Evolutionary conservation across 2,329 filamentous ascomycete genomes (phyloP).

Genomic region (Ophiostoma tasmaniense): DNA sequence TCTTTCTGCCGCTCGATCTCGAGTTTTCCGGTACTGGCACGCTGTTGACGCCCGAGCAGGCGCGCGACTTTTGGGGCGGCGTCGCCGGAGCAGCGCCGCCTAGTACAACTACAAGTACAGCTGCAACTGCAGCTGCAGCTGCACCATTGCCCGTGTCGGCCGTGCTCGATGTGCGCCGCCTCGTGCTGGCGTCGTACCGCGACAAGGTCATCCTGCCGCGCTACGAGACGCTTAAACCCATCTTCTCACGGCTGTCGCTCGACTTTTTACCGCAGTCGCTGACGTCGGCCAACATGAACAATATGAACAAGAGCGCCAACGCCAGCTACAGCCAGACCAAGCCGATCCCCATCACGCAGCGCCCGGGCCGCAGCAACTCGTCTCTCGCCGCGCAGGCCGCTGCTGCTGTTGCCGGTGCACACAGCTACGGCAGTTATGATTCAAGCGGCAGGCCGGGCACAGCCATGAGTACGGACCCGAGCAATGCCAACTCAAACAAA

Average conservation of each 20-base stretch:
- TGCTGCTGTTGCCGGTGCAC: neutral
- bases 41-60: slow-evolving; percentile 68
- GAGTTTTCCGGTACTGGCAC: slow-evolving; percentile 81
- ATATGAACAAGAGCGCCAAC: neutral
- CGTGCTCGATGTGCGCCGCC: slow-evolving; percentile 74
- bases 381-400: slow-evolving; percentile 11
- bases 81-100: slow-evolving; percentile 31
- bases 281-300: slow-evolving; percentile 25
- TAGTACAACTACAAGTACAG: neutral
- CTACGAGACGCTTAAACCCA: slow-evolving; percentile 79
- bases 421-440: slow-evolving; percentile 21
- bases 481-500: neutral
- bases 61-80: slow-evolving; percentile 83
- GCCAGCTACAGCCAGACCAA: slow-evolving; percentile 29
- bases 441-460: slow-evolving; percentile 54
- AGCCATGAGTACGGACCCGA: slow-evolving; percentile 38
- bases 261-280: slow-evolving; percentile 59
- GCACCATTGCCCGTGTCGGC: slow-evolving; percentile 35
- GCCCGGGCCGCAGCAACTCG: slow-evolving; percentile 22
- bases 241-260: slow-evolving; percentile 81
- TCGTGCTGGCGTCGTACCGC: slow-evolving; percentile 80
- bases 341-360: slow-evolving; percentile 40
- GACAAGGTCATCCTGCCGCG: slow-evolving; percentile 82
- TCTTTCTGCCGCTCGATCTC: slow-evolving; percentile 85
- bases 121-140: slow-evolving; percentile 1